phyloP scores from a whole-genome alignment of 805 yeast genomes.

The Blastobotrys terrestris region DNA sequence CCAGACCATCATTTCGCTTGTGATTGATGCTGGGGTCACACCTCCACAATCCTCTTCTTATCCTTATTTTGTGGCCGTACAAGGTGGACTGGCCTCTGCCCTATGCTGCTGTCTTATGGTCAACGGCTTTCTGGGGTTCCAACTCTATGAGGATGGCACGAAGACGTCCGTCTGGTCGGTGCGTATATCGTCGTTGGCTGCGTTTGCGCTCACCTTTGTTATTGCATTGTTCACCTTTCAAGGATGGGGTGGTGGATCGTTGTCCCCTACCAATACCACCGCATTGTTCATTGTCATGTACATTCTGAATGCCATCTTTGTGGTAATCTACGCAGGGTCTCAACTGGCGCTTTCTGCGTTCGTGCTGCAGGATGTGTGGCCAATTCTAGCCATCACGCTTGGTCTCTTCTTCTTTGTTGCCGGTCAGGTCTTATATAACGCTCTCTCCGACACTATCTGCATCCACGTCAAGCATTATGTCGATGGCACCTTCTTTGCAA shows the following conservation, averaged over 20 bases:
- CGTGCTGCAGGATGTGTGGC: constrained; percentile 78
- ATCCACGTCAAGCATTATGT: constrained; percentile 70
- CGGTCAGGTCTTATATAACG: constrained; percentile 77
- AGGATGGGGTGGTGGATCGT: constrained; percentile 42
- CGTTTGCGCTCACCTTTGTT: constrained; percentile 62
- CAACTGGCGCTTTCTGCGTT: constrained; percentile 63
- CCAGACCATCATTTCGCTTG: constrained; percentile 56
- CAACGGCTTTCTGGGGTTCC: constrained; percentile 78
- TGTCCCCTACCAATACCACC: constrained; percentile 50
- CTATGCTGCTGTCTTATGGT: constrained; percentile 62
- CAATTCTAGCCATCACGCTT: constrained; percentile 72
- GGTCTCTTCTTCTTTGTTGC: constrained; percentile 67
- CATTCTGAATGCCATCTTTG: constrained; percentile 60
- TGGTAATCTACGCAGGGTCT: constrained; percentile 56
- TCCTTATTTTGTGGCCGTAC: constrained; percentile 78
- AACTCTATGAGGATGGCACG: constrained; percentile 94
- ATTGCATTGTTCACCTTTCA: constrained; percentile 69
- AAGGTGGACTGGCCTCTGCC: constrained; percentile 66
- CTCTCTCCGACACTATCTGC: constrained; percentile 62
- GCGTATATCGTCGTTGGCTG: constrained; percentile 44
- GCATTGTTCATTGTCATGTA: constrained; percentile 67
- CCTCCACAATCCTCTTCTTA: constrained; percentile 76
- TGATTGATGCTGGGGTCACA: constrained; percentile 88
- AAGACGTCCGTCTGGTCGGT: constrained; percentile 51
- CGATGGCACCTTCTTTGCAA: constrained; percentile 84